Percentiles rank a stretch among this genome's conserved stretches.
Conservation (phyloP, 2,329 filamentous ascomycete genomes). For the Celoporthe dispersa region DNA sequence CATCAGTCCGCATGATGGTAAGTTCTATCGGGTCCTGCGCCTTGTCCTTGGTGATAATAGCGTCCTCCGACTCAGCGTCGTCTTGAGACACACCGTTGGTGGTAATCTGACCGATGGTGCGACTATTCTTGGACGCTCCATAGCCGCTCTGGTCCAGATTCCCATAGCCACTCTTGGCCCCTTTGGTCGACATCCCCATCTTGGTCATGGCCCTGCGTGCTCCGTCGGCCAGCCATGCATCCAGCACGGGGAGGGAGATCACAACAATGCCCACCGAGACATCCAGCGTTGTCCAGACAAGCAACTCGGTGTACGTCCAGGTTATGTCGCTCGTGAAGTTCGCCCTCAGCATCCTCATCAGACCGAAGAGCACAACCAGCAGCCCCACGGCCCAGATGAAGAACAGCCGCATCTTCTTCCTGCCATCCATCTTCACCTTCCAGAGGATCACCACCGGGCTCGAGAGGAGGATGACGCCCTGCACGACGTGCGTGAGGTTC, state of each 20-base stretch:
- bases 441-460: conserved; percentile 43
- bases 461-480: conserved; percentile 40
- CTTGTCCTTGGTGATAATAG: conserved; percentile 5
- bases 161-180: conserved; percentile 21
- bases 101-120: conserved; percentile 3
- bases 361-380: conserved; percentile 38
- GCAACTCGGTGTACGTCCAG: conserved; percentile 37
- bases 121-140: not conserved
- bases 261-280: conserved; percentile 39
- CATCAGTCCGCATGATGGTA: conserved; percentile 16
- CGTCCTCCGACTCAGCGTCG: conserved; percentile 4
- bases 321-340: conserved; percentile 31
- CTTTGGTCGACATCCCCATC: conserved; percentile 8
- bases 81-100: not conserved
- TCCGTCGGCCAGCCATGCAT: conserved; percentile 30
- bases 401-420: conserved; percentile 39
- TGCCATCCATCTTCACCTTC: conserved; percentile 38
- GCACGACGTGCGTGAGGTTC: conserved; percentile 39
- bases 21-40: conserved; percentile 11
- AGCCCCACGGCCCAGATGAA: conserved; percentile 40
- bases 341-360: conserved; percentile 37
- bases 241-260: conserved; percentile 41
- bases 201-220: conserved; percentile 20
- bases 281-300: conserved; percentile 40
- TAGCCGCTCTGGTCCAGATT: conserved; percentile 17